Evolutionary conservation across 1,139 yeast genomes (phyloP), one percentile per base, ranked within the genome.

Genomic region (Arxiozyma bovina): DNA sequence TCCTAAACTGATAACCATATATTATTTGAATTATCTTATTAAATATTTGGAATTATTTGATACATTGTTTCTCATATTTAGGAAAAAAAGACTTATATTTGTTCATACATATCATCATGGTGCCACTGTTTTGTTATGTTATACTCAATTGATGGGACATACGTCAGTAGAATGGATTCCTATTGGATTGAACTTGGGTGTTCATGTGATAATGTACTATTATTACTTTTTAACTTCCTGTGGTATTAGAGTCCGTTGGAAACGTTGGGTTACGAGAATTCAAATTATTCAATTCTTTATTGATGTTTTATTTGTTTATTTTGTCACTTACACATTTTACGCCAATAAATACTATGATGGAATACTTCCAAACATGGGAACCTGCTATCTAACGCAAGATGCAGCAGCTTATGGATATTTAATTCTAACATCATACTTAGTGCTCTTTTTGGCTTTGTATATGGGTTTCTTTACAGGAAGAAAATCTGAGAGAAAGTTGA

Each of bases 241-340:
- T 71, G 96, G 96, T 57, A 87, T 90, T 69, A 84, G 91, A 64
- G 97, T 93, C 55, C 90, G 98, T 96, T 91, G 99, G 99, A 91
- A 93, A 75, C 96, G 91, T 74, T 91, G 97, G 96, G 97, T 93
- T 63, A 93, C 99, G 53, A 81, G 96, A 62, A 83, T 88, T 78
- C 99, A 93, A 76, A 93, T 93, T 74, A 79, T 87, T 65, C 99
- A 93, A 75, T 93, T 93, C 68, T 76, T 93, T 65, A 78, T 93
- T 66, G 99, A 93, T 72, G 80, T 93, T 69, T 81, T 80, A 49
- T 89, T 89, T 69, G 95, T 90, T 61, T 91, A 90, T 77, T 88
- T 87, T 71, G 96, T 96, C 54, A 85, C 96, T 54, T 90, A 88
- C 77, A 83, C 87, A 58, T 85, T 82, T 68, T 81, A 81, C 63